Evolutionary conservation across 257 asterid species (phyloP).

Genomic region (Eucommia ulmoides): DNA sequence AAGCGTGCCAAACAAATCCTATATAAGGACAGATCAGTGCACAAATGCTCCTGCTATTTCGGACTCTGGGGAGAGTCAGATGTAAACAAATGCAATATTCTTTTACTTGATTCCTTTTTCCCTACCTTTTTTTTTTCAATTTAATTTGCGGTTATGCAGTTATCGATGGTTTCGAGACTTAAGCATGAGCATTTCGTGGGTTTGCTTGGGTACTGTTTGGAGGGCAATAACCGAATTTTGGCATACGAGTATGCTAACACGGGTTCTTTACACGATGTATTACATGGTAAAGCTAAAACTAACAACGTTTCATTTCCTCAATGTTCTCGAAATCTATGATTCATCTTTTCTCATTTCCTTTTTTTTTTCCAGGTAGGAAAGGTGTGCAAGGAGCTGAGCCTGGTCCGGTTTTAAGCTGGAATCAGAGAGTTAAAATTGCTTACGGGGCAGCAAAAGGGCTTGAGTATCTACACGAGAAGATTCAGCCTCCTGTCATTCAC

Average conservation of each 20-base stretch:
- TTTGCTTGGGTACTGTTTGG: conserved; percentile 1
- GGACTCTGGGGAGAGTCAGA: too few relatives aligned
- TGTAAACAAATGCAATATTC: too few relatives aligned
- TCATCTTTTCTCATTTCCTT: too few relatives aligned
- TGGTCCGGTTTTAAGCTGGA: not conserved
- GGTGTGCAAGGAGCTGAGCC: conserved; percentile 2
- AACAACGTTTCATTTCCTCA: not conserved
- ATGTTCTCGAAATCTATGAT: not conserved
- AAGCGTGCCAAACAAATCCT: too few relatives aligned
- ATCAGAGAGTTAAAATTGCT: conserved; percentile 10
- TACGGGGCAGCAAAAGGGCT: conserved; percentile 10
- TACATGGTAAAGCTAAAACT: not conserved
- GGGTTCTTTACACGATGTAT: conserved; percentile 1
- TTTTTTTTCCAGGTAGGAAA: not conserved
- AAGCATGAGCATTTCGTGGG: conserved; percentile 2
- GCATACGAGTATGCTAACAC: not conserved
- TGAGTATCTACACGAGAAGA: conserved; percentile 10
- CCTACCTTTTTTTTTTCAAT: not conserved
- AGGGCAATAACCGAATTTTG: not conserved
- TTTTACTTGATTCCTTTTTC: too few relatives aligned
- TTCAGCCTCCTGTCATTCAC: conserved; percentile 9
- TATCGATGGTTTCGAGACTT: not conserved
- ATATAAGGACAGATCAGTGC: too few relatives aligned
- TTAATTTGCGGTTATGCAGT: not conserved
- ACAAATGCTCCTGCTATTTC: too few relatives aligned